Base-by-base conservation (phyloP, 2,329 filamentous ascomycete genomes). In the Ophiocordyceps australis region DNA sequence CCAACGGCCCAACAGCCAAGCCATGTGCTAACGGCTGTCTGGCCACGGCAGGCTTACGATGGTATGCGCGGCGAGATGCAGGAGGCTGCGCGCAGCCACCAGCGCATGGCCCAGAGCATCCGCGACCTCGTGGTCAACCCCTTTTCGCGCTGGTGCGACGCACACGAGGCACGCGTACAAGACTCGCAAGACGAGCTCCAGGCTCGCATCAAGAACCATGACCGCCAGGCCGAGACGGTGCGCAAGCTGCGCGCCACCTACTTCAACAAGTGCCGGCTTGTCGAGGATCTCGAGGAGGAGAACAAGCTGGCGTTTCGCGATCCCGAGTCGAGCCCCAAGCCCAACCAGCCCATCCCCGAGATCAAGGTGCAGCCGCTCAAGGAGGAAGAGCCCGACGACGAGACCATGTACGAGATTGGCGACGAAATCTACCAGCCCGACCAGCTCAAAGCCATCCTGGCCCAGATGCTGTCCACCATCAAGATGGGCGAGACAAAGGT, bases 251-350 rank as follows among this genome's bases (percentile, higher is more conserved):
- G 89, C 35, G 93, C 80, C 50, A 79, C 81, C 40, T 98, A 98
- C 55, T 95, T 95, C 65, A 98, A 95, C 62, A 98, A 95, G 55
- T 98, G 89, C 49, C 76, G 91, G 25, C 60, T 94, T 33, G 77
- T 95, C 6, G 91, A 98, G 48, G 89, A 98, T 46, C 57, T 95
- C 32, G 89, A 98, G 49, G 89, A 98, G 53, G 91, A 98, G 59
- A 93, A 94, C 50, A 95, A 98, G 54, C 66, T 98, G 28, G 89
- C 85, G 20, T 98, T 98, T 53, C 83, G 93, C 49, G 82, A 85
- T 36, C 82, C 83, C 3, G 68, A 75, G 40, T 59, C 50, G 18
- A 83, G 77, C 47, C 75, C 78, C 4, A 60, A 72, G 47, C 40
- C 39, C 9, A 20, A 12, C 31, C 62, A 68, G 28, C 50, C 52